phyloP scores from a whole-genome alignment of 2,329 filamentous ascomycete species.

The Venturiaceae sp. region DNA sequence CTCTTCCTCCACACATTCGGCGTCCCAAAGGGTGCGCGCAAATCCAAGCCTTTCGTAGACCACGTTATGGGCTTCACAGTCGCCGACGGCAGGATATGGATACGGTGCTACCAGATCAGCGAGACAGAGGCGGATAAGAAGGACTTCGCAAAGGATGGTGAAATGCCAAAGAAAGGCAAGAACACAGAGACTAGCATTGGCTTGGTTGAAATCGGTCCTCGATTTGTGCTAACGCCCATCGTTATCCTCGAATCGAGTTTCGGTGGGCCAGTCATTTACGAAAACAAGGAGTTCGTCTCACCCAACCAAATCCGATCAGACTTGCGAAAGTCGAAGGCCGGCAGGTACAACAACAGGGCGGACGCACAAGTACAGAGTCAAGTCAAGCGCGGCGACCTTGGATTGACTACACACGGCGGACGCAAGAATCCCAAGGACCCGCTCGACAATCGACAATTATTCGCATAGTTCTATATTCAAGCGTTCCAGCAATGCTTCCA shows the following conservation, averaged over 20 bases:
- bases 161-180: conserved; percentile 33
- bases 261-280: conserved; percentile 91
- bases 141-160: conserved; percentile 26
- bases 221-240: conserved; percentile 88
- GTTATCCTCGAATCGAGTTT: conserved; percentile 93
- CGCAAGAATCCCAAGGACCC: conserved; percentile 54
- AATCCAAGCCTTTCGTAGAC: conserved; percentile 92
- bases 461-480: conserved; percentile 46
- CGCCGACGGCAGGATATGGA: conserved; percentile 91
- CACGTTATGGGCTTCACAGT: conserved; percentile 89
- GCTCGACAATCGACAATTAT: conserved; percentile 68
- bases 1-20: conserved; percentile 85
- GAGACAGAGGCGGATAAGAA: conserved; percentile 58
- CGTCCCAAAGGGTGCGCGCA: conserved; percentile 77
- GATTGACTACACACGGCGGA: conserved; percentile 59
- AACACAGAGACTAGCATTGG: conserved; percentile 61
- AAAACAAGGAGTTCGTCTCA: conserved; percentile 95
- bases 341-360: conserved; percentile 64
- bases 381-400: conserved; percentile 66
- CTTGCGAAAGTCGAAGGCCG: conserved; percentile 64
- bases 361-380: conserved; percentile 65
- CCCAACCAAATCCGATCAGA: conserved; percentile 91
- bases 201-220: conserved; percentile 85
- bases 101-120: conserved; percentile 86
- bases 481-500: conserved; percentile 7